phyloP scores from a whole-genome alignment of 305 asterid species.

The Rubia occidens region DNA sequence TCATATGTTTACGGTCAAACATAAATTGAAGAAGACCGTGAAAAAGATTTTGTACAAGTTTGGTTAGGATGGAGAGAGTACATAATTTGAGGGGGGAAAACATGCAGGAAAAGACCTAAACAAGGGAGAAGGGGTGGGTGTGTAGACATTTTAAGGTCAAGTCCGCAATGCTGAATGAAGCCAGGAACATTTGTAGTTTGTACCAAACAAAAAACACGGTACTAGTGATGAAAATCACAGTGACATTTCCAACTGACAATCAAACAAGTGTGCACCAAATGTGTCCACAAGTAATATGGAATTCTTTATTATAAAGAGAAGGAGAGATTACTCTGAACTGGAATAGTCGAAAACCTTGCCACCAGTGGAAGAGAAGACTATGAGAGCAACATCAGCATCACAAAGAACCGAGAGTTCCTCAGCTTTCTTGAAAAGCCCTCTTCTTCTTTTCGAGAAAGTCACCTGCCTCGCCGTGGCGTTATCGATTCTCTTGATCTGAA shows the following conservation, averaged over 20 bases:
- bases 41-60: too few relatives aligned
- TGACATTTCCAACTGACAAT: neutral
- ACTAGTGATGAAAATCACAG: neutral
- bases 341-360: conserved; percentile 59
- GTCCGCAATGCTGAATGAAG: conserved; percentile 9
- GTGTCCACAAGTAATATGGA: neutral
- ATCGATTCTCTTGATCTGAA: conserved; percentile 69
- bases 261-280: neutral
- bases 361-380: conserved; percentile 68
- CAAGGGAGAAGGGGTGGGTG: neutral
- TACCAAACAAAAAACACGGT: neutral
- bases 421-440: conserved; percentile 83
- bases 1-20: too few relatives aligned
- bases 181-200: too few relatives aligned
- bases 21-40: too few relatives aligned
- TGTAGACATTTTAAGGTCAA: neutral
- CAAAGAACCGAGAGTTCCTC: conserved; percentile 71
- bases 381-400: conserved; percentile 72
- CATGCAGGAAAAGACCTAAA: conserved; percentile 7
- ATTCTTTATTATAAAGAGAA: neutral
- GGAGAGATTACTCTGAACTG: conserved; percentile 43
- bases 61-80: too few relatives aligned
- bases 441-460: conserved; percentile 71
- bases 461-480: conserved; percentile 71
- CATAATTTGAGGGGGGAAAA: neutral